Percentiles rank a stretch among this genome's conserved stretches.
Evolutionary conservation across 495 filamentous ascomycete species (phyloP).

Genomic region (Cercophora scortea): DNA sequence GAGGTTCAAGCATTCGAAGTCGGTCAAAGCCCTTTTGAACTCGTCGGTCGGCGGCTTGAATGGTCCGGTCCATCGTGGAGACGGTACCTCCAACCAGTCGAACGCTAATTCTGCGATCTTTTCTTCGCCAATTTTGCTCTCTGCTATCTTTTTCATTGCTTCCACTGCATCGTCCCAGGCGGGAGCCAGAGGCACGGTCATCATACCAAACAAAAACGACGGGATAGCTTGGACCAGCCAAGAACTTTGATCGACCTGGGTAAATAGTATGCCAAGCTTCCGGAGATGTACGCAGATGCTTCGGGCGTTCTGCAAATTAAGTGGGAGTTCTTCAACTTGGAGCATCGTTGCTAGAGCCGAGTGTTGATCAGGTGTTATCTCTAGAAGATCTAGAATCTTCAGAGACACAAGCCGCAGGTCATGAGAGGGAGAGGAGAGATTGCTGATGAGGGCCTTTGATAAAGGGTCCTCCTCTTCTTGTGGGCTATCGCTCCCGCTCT

Average conservation of each 20-base stretch:
- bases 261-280: conserved; percentile 59
- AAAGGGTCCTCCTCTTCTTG: conserved; percentile 47
- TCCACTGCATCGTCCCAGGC: conserved; percentile 77
- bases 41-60: conserved; percentile 15
- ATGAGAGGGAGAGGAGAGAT: conserved; percentile 65
- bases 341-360: conserved; percentile 47
- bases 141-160: conserved; percentile 66
- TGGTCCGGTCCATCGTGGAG: conserved; percentile 36
- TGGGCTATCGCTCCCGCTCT: conserved; percentile 27
- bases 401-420: conserved; percentile 62
- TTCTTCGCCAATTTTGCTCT: conserved; percentile 62
- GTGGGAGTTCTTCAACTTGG: conserved; percentile 67
- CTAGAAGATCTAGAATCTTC: conserved; percentile 51
- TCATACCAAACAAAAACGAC: conserved; percentile 78
- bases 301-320: conserved; percentile 67
- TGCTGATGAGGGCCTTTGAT: conserved; percentile 54
- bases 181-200: conserved; percentile 73
- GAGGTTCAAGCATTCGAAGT: conserved; percentile 80
- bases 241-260: conserved; percentile 41
- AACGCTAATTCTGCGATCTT: conserved; percentile 67
- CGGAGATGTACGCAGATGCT: conserved; percentile 77
- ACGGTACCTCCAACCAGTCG: conserved; percentile 63
- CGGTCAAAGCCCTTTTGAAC: conserved; percentile 32
- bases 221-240: conserved; percentile 70
- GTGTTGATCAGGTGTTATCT: conserved; percentile 24